A percentile compares a stretch with the other conserved stretches of the same genome.
Conservation (phyloP, 208 protist genomes). For the Acanthamoeba polyphaga region DNA sequence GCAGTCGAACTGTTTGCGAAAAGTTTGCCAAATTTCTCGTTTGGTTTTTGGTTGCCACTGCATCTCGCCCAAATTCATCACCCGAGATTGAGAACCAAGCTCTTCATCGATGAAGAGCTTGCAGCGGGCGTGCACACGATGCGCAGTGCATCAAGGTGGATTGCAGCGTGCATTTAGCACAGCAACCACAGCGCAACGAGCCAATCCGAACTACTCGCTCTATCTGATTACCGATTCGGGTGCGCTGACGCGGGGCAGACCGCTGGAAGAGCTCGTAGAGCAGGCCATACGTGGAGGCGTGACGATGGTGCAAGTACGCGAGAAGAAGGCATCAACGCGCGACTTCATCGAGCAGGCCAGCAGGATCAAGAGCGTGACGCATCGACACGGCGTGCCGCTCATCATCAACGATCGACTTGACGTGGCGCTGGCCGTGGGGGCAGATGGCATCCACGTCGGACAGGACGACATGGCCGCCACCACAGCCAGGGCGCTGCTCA, state of each 20-base stretch:
- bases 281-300: slow-evolving; percentile 65
- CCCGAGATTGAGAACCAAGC: too few species aligned
- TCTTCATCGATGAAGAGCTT: too few species aligned
- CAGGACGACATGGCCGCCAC: slow-evolving; percentile 64
- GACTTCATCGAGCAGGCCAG: slow-evolving; percentile 5
- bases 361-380: not conserved
- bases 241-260: not conserved
- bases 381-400: slow-evolving; percentile 43
- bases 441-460: slow-evolving; percentile 81
- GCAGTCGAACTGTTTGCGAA: not conserved
- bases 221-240: slow-evolving; percentile 76
- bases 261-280: slow-evolving; percentile 62
- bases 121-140: too few species aligned
- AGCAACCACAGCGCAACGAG: too few species aligned
- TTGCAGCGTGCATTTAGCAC: too few species aligned
- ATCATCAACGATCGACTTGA: slow-evolving; percentile 78
- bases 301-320: slow-evolving; percentile 66
- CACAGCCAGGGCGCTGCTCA: slow-evolving; percentile 40
- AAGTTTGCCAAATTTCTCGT: too few species aligned
- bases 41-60: too few species aligned
- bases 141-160: too few species aligned
- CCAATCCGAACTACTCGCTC: not conserved
- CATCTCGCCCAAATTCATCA: too few species aligned
- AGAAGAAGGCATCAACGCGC: slow-evolving; percentile 58
- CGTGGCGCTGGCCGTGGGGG: slow-evolving; percentile 66